phyloP scores from a whole-genome alignment of 371 early-diverging fungal genomes.

The Mucor indicus region DNA sequence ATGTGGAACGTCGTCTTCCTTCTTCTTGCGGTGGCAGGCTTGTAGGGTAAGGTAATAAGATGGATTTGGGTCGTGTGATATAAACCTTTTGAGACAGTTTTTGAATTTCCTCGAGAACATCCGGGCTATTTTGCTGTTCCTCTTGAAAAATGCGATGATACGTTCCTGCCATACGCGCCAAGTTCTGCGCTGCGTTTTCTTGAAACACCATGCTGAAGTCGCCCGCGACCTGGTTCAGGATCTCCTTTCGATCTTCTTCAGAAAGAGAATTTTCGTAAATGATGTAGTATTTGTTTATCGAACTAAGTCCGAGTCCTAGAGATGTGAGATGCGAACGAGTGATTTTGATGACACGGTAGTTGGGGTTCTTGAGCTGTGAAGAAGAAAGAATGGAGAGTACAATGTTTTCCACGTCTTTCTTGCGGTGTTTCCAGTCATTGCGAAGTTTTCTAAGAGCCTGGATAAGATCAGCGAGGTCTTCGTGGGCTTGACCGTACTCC shows the following conservation, averaged over 20 bases:
- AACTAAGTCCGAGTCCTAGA: constrained; percentile 20
- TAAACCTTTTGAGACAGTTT: constrained; percentile 10
- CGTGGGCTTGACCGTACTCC: constrained; percentile 28
- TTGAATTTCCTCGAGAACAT: constrained; percentile 20
- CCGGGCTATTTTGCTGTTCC: constrained; percentile 5
- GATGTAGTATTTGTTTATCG: constrained; percentile 26
- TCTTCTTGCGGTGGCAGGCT: constrained; percentile 1
- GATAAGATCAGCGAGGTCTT: constrained; percentile 22
- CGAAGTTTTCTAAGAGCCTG: constrained; percentile 20
- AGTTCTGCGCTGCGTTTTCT: constrained; percentile 36
- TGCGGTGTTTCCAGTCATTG: constrained; percentile 30
- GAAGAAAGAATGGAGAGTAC: constrained; percentile 23
- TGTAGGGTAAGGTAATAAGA: constrained; percentile 12
- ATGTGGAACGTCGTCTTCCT: constrained; percentile 6
- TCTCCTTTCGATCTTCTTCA: constrained; percentile 13
- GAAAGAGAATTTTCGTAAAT: constrained; percentile 22
- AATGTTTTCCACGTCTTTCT: constrained; percentile 26
- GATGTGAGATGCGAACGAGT: constrained; percentile 14
- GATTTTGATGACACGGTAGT: constrained; percentile 18
- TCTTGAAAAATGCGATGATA: constrained; percentile 27
- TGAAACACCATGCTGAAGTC: constrained; percentile 31
- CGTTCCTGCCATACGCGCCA: constrained; percentile 27
- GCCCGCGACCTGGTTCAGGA: constrained; percentile 17
- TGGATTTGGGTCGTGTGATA: constrained; percentile 9
- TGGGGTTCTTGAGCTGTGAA: constrained; percentile 2